phyloP scores from a whole-genome alignment of 495 filamentous ascomycete genomes.

The Talaromyces nanjingensis region DNA sequence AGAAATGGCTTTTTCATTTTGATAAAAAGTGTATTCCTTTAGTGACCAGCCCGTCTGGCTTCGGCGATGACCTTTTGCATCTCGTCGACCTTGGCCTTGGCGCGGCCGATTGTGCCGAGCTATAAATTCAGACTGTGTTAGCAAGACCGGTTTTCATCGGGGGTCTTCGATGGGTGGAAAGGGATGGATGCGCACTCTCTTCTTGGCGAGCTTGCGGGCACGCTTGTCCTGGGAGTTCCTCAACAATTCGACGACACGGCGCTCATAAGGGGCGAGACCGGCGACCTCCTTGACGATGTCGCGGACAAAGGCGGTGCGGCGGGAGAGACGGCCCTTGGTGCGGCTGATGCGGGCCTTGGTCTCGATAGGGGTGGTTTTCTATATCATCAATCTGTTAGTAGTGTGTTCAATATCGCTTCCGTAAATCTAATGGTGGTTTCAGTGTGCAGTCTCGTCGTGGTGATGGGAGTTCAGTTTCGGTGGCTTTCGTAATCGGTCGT shows the following conservation, averaged over 20 bases:
- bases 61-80: conserved; percentile 96
- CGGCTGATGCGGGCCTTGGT: conserved; percentile 82
- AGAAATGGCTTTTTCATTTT: not conserved
- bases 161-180: no score
- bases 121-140: no score
- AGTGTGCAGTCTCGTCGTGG: not conserved
- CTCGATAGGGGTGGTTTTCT: conserved; percentile 85
- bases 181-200: conserved; percentile 66
- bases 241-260: conserved; percentile 95
- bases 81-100: conserved; percentile 98
- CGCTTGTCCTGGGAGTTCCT: conserved; percentile 99
- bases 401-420: not conserved
- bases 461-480: not conserved
- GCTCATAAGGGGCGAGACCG: conserved; percentile 93
- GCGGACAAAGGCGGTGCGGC: conserved; percentile 86
- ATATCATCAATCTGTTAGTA: conserved; percentile 1
- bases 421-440: not conserved
- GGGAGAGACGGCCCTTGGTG: conserved; percentile 86
- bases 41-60: conserved; percentile 77
- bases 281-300: conserved; percentile 91
- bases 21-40: conserved; percentile 26
- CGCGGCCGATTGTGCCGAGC: conserved; percentile 95
- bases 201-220: conserved; percentile 98
- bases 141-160: no score
- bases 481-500: not conserved